phyloP scores from a whole-genome alignment of 208 protist genomes.

The Trypanosomatidae sp. region DNA sequence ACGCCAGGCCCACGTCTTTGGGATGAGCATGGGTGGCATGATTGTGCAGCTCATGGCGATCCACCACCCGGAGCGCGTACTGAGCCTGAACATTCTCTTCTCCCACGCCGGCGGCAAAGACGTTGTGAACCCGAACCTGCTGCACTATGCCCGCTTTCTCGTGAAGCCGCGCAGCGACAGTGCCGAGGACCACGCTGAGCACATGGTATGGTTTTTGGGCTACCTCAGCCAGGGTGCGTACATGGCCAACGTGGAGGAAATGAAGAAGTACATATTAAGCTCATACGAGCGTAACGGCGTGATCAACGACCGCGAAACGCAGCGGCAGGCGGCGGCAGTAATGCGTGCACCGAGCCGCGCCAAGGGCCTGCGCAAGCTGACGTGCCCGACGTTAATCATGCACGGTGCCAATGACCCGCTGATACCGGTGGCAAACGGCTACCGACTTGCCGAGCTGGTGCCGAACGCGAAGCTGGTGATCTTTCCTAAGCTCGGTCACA shows the following conservation, averaged over 20 bases:
- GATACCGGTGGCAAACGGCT: conserved; percentile 65
- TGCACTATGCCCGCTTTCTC: conserved; percentile 38
- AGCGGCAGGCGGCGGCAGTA: conserved; percentile 61
- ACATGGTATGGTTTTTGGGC: conserved; percentile 42
- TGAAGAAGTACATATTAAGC: conserved; percentile 27
- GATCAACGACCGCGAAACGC: conserved; percentile 26
- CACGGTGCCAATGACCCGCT: conserved; percentile 67
- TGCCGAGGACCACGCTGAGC: conserved; percentile 40
- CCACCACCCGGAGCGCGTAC: conserved; percentile 49
- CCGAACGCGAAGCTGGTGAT: conserved; percentile 65
- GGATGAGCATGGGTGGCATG: conserved; percentile 80
- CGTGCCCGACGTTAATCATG: conserved; percentile 53
- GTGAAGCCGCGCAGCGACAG: conserved; percentile 39
- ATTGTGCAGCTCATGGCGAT: conserved; percentile 77
- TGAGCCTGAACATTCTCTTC: conserved; percentile 57
- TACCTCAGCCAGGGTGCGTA: conserved; percentile 47
- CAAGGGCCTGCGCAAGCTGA: conserved; percentile 36
- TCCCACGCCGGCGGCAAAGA: conserved; percentile 51
- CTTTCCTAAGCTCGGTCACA: conserved; percentile 64
- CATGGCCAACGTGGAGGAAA: conserved; percentile 13
- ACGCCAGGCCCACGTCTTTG: conserved; percentile 64
- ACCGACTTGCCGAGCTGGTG: conserved; percentile 48
- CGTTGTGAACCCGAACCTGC: conserved; percentile 33
- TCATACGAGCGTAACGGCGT: conserved; percentile 36
- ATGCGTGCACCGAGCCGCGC: conserved; percentile 51